Evolutionary conservation across 345 rosid genomes (phyloP).

Genomic region (Murraya paniculata): DNA sequence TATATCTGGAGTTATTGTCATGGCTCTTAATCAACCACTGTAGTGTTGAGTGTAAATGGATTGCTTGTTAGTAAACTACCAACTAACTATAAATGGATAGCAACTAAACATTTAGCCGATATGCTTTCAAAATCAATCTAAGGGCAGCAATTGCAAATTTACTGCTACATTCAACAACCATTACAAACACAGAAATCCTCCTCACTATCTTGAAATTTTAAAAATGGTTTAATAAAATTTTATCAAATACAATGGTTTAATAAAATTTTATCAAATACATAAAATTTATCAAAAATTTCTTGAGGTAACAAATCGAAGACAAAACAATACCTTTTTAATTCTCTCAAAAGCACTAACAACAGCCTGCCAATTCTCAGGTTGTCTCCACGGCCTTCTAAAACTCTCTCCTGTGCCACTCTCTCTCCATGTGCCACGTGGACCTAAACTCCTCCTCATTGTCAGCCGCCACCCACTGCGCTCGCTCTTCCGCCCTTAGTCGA

Average conservation of each 20-base stretch:
- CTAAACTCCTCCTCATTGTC: slow-evolving; percentile 44
- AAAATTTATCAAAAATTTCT: not conserved
- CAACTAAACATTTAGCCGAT: not conserved
- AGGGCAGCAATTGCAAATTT: not conserved
- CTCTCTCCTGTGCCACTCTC: slow-evolving; percentile 55
- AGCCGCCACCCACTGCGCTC: slow-evolving; percentile 64
- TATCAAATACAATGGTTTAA: too few relatives aligned
- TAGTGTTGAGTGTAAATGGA: not conserved
- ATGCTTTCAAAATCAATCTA: not conserved
- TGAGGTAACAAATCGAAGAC: too few relatives aligned
- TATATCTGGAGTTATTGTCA: too few relatives aligned
- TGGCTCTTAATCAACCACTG: not conserved
- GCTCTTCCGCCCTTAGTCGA: slow-evolving; percentile 63
- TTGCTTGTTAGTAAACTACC: not conserved
- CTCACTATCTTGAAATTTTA: not conserved
- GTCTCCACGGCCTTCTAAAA: slow-evolving; percentile 59
- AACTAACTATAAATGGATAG: too few relatives aligned
- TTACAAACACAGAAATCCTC: not conserved
- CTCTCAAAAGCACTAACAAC: slow-evolving; percentile 78
- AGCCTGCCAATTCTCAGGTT: slow-evolving; percentile 92
- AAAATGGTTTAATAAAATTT: not conserved
- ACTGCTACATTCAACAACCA: not conserved
- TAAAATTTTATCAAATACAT: too few relatives aligned
- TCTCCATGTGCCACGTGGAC: slow-evolving; percentile 83
- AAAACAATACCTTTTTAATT: slow-evolving; percentile 59